Evolutionary conservation across 2,329 filamentous ascomycete species (phyloP).

Genomic region (Diaporthe eres): DNA sequence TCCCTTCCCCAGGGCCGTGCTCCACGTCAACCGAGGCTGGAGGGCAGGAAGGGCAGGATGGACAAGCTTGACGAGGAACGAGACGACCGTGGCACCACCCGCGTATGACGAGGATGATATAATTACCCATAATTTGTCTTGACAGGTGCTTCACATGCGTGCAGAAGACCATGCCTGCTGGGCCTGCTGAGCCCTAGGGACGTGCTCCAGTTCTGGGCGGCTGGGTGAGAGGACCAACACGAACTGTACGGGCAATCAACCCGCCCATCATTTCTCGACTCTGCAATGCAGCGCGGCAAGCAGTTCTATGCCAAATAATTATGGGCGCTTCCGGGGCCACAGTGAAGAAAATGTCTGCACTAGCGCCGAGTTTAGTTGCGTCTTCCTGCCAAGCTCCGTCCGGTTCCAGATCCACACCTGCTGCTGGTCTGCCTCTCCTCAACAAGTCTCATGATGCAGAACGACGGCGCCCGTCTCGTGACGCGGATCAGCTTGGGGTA

Average conservation of each 20-base stretch:
- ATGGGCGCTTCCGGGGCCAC: constrained; percentile 23
- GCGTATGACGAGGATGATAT: background rate
- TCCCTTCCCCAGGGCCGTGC: background rate
- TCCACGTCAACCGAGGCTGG: constrained; percentile 23
- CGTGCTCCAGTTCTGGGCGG: background rate
- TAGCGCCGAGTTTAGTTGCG: constrained; percentile 28
- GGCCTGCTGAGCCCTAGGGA: background rate
- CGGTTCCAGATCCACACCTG: constrained; percentile 18
- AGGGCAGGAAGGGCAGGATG: background rate
- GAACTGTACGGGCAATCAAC: background rate
- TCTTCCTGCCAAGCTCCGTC: constrained; percentile 27
- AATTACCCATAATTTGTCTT: background rate
- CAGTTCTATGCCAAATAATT: background rate
- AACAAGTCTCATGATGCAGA: constrained; percentile 32
- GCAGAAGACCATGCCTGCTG: background rate
- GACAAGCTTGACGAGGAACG: background rate
- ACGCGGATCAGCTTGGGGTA: constrained; percentile 8
- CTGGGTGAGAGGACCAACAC: background rate
- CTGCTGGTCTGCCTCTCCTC: constrained; percentile 10
- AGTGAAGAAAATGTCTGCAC: constrained; percentile 25
- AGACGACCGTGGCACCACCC: background rate
- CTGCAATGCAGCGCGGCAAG: background rate
- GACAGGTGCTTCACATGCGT: background rate
- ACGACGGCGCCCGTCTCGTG: constrained; percentile 3
- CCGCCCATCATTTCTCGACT: background rate